Evolutionary conservation across 495 filamentous ascomycete species (phyloP), one percentile per base, ranked within the genome.

Genomic region (Parmelia sp.): DNA sequence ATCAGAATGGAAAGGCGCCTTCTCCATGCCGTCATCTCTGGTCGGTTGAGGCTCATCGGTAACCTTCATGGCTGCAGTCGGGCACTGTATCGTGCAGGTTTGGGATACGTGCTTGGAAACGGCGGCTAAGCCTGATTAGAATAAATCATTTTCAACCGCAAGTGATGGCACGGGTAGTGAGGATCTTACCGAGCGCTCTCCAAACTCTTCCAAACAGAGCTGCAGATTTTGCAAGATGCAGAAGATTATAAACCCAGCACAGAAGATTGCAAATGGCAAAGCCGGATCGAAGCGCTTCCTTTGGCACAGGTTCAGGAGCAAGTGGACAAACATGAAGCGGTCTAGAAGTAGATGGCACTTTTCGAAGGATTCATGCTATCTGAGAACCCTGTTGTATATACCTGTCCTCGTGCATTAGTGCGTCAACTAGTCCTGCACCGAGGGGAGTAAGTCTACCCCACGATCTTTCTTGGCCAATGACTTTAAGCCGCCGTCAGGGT

Each of bases 1-100:
- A 19, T 62, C 60, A 36, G 60, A 62, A 51, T 42, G 33, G 40
- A 55, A 62, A 21, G 47, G 60, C 9, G 35, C 37, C 25, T 62
- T 56, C 23, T 56, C 45, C 47, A 56, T 53, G 35, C 35, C 23
- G 7, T 55, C 53, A 25, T 56, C 19, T 2, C 42, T 47, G 40
- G 40, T 42, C 8, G 60, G 35, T 23, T 56, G 35, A 19, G 40
- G 35, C 53, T 40, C 60, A 42, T 51, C 17, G 53, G 23, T 39
- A 37, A 27, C n/a, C 29, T 56, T 40, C 60, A 62, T 62, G 29
- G 6, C 23, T 55, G 47, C 23, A n/a, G 37, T n/a, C 11, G 15
- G 49, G 25, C 49, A 31, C 11, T 53, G 14, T 19, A 4, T 14
- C 17, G 9, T 31, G 49, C 25, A 31, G 12, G 19, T 31, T 31